A percentile compares a stretch with the other conserved stretches of the same genome.
Conservation (phyloP, 306 rosid species). For the Gastrolobium bilobum region DNA sequence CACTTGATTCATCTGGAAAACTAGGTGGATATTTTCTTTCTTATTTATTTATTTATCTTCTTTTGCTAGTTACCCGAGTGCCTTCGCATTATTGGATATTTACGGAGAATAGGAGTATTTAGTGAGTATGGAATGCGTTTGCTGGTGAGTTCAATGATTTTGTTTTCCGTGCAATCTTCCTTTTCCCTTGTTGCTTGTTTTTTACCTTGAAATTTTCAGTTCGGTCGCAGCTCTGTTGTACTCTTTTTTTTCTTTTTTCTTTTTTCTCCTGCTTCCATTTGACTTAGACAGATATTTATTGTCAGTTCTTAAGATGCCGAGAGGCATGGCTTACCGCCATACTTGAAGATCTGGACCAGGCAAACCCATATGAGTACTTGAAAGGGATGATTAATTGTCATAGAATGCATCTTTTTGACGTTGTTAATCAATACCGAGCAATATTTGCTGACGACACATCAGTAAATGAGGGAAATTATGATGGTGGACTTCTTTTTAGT, state of each 20-base stretch:
- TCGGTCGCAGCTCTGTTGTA: slow-evolving; percentile 21
- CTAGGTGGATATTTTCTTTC: slow-evolving; percentile 31
- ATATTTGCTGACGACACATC: slow-evolving; percentile 98
- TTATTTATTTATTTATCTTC: slow-evolving; percentile 33
- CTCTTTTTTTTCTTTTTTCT: background rate
- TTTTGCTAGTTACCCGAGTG: slow-evolving; percentile 88
- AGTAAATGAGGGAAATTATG: slow-evolving; percentile 96
- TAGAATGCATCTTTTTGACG: slow-evolving; percentile 98
- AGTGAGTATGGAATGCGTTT: slow-evolving; percentile 97
- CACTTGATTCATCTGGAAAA: slow-evolving; percentile 33
- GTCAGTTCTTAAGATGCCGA: slow-evolving; percentile 95
- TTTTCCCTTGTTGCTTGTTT: slow-evolving; percentile 37
- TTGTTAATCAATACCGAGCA: slow-evolving; percentile 97
- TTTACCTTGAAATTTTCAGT: slow-evolving; percentile 26
- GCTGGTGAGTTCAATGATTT: slow-evolving; percentile 65
- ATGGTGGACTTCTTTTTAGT: slow-evolving; percentile 97
- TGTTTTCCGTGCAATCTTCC: slow-evolving; percentile 23
- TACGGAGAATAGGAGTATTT: slow-evolving; percentile 92
- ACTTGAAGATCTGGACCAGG: slow-evolving; percentile 92
- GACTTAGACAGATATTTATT: slow-evolving; percentile 41
- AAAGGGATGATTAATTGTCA: slow-evolving; percentile 94
- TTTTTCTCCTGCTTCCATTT: slow-evolving; percentile 32
- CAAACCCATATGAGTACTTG: slow-evolving; percentile 87
- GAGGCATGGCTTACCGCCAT: slow-evolving; percentile 97
- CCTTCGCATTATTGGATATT: slow-evolving; percentile 92